Evolutionary conservation across 1,284 basidiomycete species (phyloP), one percentile per base, ranked within the genome.

Genomic region (Tranzscheliella williamsii): DNA sequence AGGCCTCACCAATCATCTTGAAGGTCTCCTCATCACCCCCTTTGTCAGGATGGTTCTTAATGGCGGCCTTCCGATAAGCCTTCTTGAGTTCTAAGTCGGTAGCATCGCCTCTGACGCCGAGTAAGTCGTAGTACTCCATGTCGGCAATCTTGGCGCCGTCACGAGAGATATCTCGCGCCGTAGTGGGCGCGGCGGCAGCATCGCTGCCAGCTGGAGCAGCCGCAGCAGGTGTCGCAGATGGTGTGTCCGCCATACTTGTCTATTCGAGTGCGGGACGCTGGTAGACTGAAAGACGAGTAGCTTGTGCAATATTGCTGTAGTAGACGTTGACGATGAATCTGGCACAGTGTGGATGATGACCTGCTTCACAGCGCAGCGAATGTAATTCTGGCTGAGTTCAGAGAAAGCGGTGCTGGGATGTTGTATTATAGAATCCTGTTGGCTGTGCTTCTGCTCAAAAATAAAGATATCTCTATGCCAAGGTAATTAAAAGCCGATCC

Each of bases 31-130:
- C 74, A 39, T 76, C 74, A 33, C 74, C 74, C 17, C 74, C 74
- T 55, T 76, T 76, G 62, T 78, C 75, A 5, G 72, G 65, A 75
- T 82, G 70, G 50, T 91, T 91, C 83, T 90, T 89, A 83, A 97
- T 93, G 18, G 94, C 93, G 60, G 89, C 87, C 79, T 90, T 95
- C 62, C 94, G 83, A 80, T 97, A 97, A 1, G 90, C 91, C 81
- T 93, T 96, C 83, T 97, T 98, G 67, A 96, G 80, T 51, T 88
- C 85, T 4, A 85, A 86, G 64, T 90, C 89, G 15, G 70, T 61
- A 9, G 64, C 69, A 24, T 72, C 62, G n/a, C 72, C 76, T 32
- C 69, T 56, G 38, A 78, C 76, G 37, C 64, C 58, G 33, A 77
- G 71, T n/a, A 77, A 69, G 42, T 76, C 70, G 61, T 77, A 77